A percentile compares a stretch with the other conserved stretches of the same genome.
phyloP scores from a whole-genome alignment of 257 asterid genomes.

The Cynanchum wilfordii region DNA sequence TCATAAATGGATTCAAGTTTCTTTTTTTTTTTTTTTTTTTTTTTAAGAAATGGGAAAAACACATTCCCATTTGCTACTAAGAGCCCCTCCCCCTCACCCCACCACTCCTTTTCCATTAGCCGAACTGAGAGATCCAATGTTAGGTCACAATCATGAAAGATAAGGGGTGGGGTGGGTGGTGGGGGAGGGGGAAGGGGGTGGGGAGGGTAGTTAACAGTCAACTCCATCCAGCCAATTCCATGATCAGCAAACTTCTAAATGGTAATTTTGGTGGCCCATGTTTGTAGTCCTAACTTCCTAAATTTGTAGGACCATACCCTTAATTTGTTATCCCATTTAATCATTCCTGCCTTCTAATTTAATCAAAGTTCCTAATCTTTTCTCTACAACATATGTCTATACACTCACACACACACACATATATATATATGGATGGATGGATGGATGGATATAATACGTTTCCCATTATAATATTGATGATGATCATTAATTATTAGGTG shows the following conservation, averaged over 20 bases:
- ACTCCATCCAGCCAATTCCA: constrained; percentile 28
- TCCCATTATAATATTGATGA: background rate
- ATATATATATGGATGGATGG: too few species aligned
- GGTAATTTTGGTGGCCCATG: background rate
- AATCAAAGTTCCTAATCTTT: constrained; percentile 9
- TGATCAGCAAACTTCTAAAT: background rate
- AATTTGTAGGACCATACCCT: constrained; percentile 12
- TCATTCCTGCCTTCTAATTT: constrained; percentile 1
- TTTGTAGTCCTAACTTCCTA: constrained; percentile 10
- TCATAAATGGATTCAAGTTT: constrained; percentile 5
- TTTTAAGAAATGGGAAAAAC: constrained; percentile 13
- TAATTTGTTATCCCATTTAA: background rate
- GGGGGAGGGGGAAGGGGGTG: constrained; percentile 37
- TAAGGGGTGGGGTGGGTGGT: constrained; percentile 28
- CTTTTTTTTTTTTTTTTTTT: background rate
- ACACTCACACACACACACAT: background rate
- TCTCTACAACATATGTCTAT: background rate
- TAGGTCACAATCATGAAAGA: constrained; percentile 45
- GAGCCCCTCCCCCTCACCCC: background rate
- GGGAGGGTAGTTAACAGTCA: constrained; percentile 53
- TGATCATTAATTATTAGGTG: constrained; percentile 2
- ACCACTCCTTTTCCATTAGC: too few species aligned
- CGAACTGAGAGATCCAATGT: constrained; percentile 5
- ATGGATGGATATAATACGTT: too few species aligned
- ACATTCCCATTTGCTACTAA: constrained; percentile 2